phyloP scores from a whole-genome alignment of 1,284 basidiomycete species.

The Ustilago crameri region DNA sequence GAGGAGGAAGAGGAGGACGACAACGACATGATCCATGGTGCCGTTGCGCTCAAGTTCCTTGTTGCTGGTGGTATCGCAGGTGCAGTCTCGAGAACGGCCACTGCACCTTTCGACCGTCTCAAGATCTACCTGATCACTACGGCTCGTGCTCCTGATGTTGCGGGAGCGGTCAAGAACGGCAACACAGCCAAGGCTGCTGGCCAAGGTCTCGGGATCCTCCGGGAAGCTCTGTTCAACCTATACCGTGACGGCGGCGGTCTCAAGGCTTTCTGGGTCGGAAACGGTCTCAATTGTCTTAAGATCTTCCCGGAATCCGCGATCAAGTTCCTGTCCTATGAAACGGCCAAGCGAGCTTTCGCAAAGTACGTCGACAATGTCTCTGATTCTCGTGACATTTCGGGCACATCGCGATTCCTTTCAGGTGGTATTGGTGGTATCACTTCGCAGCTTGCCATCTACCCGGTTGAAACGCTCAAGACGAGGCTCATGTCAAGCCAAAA shows the following conservation, averaged over 20 bases:
- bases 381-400: slow-evolving; percentile 88
- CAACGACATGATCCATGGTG: slow-evolving; percentile 74
- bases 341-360: slow-evolving; percentile 93
- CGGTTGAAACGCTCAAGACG: slow-evolving; percentile 67
- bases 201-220: slow-evolving; percentile 73
- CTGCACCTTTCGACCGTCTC: slow-evolving; percentile 95
- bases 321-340: slow-evolving; percentile 97
- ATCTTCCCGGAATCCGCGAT: slow-evolving; percentile 89
- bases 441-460: slow-evolving; percentile 79
- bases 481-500: slow-evolving; percentile 79
- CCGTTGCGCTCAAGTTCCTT: slow-evolving; percentile 86
- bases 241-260: slow-evolving; percentile 82
- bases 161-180: slow-evolving; percentile 26
- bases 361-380: slow-evolving; percentile 89
- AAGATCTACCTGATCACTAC: slow-evolving; percentile 95
- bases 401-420: slow-evolving; percentile 89
- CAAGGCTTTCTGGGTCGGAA: slow-evolving; percentile 87
- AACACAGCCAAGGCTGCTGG: slow-evolving; percentile 43
- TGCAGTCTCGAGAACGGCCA: slow-evolving; percentile 94
- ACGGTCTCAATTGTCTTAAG: slow-evolving; percentile 79
- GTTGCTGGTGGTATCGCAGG: slow-evolving; percentile 94
- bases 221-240: slow-evolving; percentile 79
- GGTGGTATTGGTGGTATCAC: slow-evolving; percentile 94
- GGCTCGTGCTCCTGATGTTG: slow-evolving; percentile 60
- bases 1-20: slow-evolving; percentile 74